phyloP scores from a whole-genome alignment of 2,329 filamentous ascomycete species.

The Neofusicoccum cordaticola region DNA sequence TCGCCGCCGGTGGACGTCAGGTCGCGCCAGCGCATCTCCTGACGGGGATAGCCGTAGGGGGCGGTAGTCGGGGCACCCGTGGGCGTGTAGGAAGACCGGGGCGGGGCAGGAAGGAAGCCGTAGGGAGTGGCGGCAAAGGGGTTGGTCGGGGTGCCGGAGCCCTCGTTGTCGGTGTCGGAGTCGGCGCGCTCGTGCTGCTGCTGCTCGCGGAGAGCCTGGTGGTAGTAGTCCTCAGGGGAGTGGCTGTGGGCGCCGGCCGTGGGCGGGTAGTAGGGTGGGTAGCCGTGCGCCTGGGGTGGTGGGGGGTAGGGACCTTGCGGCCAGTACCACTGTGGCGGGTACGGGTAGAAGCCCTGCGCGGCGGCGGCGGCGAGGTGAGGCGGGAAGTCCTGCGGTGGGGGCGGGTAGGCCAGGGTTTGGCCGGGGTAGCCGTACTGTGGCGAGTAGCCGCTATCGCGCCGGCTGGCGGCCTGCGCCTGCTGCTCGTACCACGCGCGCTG shows the following conservation, averaged over 20 bases:
- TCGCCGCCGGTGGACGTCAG: not conserved
- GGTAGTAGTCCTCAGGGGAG: conserved; percentile 7
- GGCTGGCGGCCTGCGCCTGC: not conserved
- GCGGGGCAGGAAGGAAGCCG: not conserved
- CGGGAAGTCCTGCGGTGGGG: not conserved
- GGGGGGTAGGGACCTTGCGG: not conserved
- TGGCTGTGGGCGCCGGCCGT: not conserved
- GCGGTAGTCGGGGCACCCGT: not conserved
- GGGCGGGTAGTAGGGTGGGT: not conserved
- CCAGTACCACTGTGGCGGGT: conserved; percentile 8
- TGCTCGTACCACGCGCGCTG: conserved; percentile 7
- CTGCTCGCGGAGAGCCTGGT: conserved; percentile 10
- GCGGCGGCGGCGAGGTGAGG: not conserved
- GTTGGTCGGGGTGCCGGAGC: not conserved
- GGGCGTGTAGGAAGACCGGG: not conserved
- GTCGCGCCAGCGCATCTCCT: conserved; percentile 10
- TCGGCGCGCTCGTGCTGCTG: not conserved
- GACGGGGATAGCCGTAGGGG: not conserved
- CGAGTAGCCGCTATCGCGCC: conserved; percentile 11
- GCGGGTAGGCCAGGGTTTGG: too few species aligned
- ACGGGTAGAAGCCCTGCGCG: not conserved
- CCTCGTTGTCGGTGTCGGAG: not conserved
- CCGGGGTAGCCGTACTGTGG: not conserved
- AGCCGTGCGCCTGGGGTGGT: not conserved
- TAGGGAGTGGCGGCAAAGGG: not conserved